Evolutionary conservation across 2,329 filamentous ascomycete species (phyloP).

Genomic region (Colletotrichum nymphaeae): DNA sequence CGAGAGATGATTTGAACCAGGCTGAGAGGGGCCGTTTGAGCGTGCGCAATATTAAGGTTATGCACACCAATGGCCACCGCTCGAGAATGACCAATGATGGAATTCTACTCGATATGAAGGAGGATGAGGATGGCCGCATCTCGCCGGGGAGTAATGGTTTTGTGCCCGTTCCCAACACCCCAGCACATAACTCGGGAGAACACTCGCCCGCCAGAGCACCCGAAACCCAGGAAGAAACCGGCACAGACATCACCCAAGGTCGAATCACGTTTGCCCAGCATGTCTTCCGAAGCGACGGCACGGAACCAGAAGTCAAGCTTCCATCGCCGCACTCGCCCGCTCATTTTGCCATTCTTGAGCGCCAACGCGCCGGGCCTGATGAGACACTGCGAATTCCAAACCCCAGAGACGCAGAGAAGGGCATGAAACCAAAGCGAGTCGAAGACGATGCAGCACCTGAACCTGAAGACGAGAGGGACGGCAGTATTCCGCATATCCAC

Average conservation of each 20-base stretch:
- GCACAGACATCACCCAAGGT: conserved; percentile 21
- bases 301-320: conserved; percentile 61
- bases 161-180: conserved; percentile 15
- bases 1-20: conserved; percentile 55
- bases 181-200: conserved; percentile 16
- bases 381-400: conserved; percentile 89
- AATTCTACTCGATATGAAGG: conserved; percentile 58
- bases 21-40: conserved; percentile 63
- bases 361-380: conserved; percentile 79
- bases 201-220: conserved; percentile 14
- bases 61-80: conserved; percentile 66
- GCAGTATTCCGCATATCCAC: conserved; percentile 40
- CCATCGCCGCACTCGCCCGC: conserved; percentile 71
- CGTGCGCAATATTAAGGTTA: conserved; percentile 74
- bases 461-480: conserved; percentile 48
- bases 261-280: conserved; percentile 77
- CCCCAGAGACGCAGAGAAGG: conserved; percentile 88
- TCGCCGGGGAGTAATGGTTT: conserved; percentile 36
- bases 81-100: conserved; percentile 72
- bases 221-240: neutral
- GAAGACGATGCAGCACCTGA: conserved; percentile 48
- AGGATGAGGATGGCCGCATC: conserved; percentile 43
- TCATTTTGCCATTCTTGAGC: conserved; percentile 89
- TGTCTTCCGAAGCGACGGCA: conserved; percentile 68
- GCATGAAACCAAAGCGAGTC: conserved; percentile 73